Evolutionary conservation across 202 grass and related monocot genomes (phyloP), one percentile per base, ranked within the genome.

Genomic region (Saccharum hybrid): DNA sequence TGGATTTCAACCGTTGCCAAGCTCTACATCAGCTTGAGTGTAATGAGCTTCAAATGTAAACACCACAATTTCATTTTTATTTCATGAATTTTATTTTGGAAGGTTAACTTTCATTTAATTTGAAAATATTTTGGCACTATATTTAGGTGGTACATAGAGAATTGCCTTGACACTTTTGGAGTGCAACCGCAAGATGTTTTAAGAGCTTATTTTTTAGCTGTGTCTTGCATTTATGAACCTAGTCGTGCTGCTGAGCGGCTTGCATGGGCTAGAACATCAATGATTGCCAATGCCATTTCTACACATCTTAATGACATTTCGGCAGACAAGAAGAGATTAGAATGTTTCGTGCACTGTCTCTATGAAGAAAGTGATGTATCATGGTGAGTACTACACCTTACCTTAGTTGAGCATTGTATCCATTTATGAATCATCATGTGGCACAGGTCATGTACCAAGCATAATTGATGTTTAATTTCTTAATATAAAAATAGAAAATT

Each of bases 1-100:
- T 40, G 19, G 96, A 96, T 92, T 98, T 94, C 63, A 96, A 94
- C 33, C 75, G 30, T 21, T 98, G 91, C 37, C 96, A 96, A 80
- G 60, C 63, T 73, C 60, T 92, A 13, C 93, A 99, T 84, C 96
- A 90, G 63, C 71, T 86, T 28, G 96, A 99, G 81, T 96, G 75
- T 74, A 68, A 78, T 7, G 66, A 33, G 45, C 85, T 98, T 19
- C 87, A 90, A 78, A 90, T 51, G 95, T 98, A 60, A 45, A 39
- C 49, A 30, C 18, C 59, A 22, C 11, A 66, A 41, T 26, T 74
- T 73, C 10, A 59, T n/a, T 4, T 73, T 15, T 54, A 71, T 33
- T 59, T 59, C 7, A 39, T 60, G 16, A 18, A 7, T 54, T 2
- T 18, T 5, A 8, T 42, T 84, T 62, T 46, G 2, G 36, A 42